These are phyloP conservation scores for Sclerospora graminicola DNA, from an alignment of 352 stramenopile genomes.

Conservation along the genomic window DNA sequence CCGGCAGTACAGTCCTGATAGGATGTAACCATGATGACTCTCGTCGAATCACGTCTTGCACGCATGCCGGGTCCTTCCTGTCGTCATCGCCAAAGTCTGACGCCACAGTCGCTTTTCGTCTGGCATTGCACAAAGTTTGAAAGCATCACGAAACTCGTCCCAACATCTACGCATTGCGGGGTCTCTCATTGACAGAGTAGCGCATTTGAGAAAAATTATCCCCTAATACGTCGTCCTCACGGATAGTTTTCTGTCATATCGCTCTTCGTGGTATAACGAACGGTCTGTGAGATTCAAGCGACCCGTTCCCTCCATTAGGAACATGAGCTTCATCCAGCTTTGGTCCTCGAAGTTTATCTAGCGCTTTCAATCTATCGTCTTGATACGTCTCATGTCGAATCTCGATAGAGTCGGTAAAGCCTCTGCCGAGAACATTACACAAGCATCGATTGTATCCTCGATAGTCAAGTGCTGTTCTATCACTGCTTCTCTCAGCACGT, in stretches of 20 bases:
- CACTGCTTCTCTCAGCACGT: constrained; percentile 16
- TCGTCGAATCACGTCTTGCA: constrained; percentile 30
- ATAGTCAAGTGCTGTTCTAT: constrained; percentile 26
- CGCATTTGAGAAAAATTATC: constrained; percentile 38
- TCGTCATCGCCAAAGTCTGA: constrained; percentile 46
- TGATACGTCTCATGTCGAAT: constrained; percentile 26
- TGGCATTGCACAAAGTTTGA: constrained; percentile 12
- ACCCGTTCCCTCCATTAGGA: no score
- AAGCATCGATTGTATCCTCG: no score
- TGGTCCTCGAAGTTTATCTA: no score
- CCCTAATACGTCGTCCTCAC: constrained; percentile 53
- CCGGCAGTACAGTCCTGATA: constrained; percentile 11
- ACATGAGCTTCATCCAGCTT: no score
- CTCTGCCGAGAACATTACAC: constrained; percentile 17
- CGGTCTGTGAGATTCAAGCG: constrained; percentile 7
- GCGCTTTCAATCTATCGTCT: no score
- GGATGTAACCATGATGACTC: constrained; percentile 24
- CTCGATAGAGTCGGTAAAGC: constrained; percentile 14
- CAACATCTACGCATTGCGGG: constrained; percentile 14
- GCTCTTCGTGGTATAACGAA: constrained; percentile 31
- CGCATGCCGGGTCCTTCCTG: constrained; percentile 30
- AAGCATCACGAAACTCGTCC: constrained; percentile 32
- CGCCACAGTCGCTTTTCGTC: constrained; percentile 21
- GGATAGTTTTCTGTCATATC: constrained; percentile 57
- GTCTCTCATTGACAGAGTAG: constrained; percentile 27